Evolutionary conservation across 2,329 filamentous ascomycete species (phyloP).

Genomic region (Ceratocystis albifundus): DNA sequence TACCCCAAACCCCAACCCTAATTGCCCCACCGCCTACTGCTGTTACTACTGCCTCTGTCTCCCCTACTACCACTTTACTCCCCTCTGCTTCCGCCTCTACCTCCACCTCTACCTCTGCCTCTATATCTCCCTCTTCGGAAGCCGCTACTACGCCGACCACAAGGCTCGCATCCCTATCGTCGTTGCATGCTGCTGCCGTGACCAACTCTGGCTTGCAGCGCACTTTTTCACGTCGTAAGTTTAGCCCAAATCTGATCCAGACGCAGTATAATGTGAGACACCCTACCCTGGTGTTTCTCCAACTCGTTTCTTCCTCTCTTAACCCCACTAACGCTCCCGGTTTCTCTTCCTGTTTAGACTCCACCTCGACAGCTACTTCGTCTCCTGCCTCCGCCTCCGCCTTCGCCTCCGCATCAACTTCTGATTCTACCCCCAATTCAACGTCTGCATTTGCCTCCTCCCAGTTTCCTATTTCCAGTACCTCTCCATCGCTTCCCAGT

Average conservation of each 20-base stretch:
- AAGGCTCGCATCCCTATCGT: slow-evolving; percentile 28
- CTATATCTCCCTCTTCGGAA: neutral
- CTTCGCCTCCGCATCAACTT: neutral
- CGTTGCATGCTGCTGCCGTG: slow-evolving; percentile 63
- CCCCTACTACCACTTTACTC: neutral
- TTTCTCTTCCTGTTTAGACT: neutral
- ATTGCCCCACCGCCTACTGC: neutral
- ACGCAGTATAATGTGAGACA: neutral
- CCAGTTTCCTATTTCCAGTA: neutral
- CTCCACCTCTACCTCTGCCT: neutral
- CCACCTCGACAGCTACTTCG: slow-evolving; percentile 5
- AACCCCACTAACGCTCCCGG: neutral
- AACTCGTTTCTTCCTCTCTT: neutral
- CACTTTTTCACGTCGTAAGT: slow-evolving; percentile 47
- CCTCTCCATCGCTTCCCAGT: neutral
- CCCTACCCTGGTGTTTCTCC: neutral
- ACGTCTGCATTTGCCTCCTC: neutral
- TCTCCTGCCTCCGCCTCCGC: slow-evolving; percentile 15
- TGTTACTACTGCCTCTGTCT: neutral
- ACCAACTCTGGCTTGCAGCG: slow-evolving; percentile 66
- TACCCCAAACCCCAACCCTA: neutral
- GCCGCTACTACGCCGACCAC: neutral
- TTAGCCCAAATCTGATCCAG: neutral
- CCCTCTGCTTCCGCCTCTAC: neutral
- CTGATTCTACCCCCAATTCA: slow-evolving; percentile 24